Conservation (phyloP, 1,139 yeast genomes). For the Blastobotrys aristatus region DNA sequence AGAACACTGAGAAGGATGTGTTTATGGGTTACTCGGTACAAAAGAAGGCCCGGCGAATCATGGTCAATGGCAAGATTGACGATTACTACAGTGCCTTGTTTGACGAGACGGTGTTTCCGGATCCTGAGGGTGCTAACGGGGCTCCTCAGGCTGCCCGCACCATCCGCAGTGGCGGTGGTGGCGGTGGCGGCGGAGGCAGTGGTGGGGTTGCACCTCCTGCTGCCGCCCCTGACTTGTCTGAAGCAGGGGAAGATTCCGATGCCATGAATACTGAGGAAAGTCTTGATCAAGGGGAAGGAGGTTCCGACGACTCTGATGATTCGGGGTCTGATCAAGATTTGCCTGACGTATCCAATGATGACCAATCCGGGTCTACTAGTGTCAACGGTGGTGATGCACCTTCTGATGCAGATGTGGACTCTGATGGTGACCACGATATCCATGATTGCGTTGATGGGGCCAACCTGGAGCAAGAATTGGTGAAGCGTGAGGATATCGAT, state of each 20-base stretch:
- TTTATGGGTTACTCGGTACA: too few relatives aligned
- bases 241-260: background rate
- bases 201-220: background rate
- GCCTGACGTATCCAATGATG: background rate
- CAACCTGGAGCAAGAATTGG: background rate
- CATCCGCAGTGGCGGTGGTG: background rate
- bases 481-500: too few relatives aligned
- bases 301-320: too few relatives aligned
- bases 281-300: too few relatives aligned
- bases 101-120: constrained; percentile 4
- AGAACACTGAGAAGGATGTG: background rate
- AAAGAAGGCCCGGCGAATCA: constrained; percentile 5
- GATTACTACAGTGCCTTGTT: background rate
- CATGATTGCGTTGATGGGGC: background rate
- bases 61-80: background rate
- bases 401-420: background rate
- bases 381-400: background rate
- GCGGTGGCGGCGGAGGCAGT: background rate
- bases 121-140: background rate
- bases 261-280: background rate
- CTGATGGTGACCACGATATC: background rate
- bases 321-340: too few relatives aligned
- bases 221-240: background rate
- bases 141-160: background rate
- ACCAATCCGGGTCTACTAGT: background rate